Evolutionary conservation across 139 green algal species (phyloP).

Genomic region (Auxenochlorella protothecoides): DNA sequence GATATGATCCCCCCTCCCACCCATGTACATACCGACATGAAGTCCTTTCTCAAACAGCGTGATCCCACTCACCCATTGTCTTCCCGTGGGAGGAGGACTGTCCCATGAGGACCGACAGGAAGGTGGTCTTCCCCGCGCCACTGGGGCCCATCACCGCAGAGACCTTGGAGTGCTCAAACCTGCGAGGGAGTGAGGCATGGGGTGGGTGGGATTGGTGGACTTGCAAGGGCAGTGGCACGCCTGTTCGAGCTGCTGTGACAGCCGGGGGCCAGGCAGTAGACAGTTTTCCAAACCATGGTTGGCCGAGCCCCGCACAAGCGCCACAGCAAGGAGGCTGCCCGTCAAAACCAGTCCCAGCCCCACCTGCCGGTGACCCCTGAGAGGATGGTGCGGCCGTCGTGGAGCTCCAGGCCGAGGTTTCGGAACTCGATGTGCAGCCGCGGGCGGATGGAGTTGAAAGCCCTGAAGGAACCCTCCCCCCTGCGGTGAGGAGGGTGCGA

Average conservation of each 20-base stretch:
- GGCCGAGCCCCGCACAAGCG: too few relatives aligned
- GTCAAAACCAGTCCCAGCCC: neutral
- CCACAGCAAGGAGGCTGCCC: too few relatives aligned
- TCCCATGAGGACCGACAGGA: constrained; percentile 35
- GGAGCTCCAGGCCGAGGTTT: constrained; percentile 20
- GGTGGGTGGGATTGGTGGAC: too few relatives aligned
- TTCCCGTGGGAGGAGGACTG: constrained; percentile 9
- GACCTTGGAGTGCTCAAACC: constrained; percentile 30
- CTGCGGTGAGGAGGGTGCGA: neutral
- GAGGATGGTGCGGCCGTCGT: constrained; percentile 28
- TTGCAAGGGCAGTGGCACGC: too few relatives aligned
- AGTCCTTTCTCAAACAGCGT: constrained; percentile 1
- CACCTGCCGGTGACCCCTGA: constrained; percentile 6
- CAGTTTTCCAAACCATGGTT: too few relatives aligned
- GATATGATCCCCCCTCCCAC: too few relatives aligned
- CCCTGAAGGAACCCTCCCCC: constrained; percentile 12
- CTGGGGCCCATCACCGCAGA: constrained; percentile 33
- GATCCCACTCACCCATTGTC: constrained; percentile 28
- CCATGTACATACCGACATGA: too few relatives aligned
- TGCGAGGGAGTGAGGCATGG: neutral
- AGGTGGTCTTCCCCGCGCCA: constrained; percentile 39
- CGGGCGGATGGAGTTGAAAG: constrained; percentile 27
- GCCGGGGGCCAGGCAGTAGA: too few relatives aligned
- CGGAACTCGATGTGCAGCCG: constrained; percentile 30
- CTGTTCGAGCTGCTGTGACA: too few relatives aligned